phyloP scores from a whole-genome alignment of 805 yeast species.

The Suhomyces prunicola region DNA sequence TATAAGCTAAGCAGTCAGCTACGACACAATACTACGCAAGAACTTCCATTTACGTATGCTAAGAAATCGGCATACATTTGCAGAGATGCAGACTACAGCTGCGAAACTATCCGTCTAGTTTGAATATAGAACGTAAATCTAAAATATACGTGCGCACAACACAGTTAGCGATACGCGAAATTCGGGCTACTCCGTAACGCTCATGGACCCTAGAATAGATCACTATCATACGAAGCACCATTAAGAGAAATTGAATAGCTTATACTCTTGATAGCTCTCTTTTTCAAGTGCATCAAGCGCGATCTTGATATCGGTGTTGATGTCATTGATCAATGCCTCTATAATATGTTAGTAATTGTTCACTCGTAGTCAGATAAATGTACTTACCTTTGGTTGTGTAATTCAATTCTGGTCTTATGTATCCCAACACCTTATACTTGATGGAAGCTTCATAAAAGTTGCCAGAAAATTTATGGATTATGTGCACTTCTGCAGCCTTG shows the following conservation, averaged over 20 bases:
- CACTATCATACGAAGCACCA: background rate
- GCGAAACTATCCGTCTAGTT: background rate
- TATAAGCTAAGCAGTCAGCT: background rate
- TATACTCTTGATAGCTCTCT: constrained; percentile 11
- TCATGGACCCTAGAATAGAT: background rate
- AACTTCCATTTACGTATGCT: background rate
- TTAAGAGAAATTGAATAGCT: background rate
- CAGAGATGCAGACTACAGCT: background rate
- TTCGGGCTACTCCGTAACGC: background rate
- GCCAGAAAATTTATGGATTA: constrained; percentile 64
- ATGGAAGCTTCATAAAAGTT: constrained; percentile 83
- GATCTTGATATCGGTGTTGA: constrained; percentile 70
- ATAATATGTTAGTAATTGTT: constrained; percentile 18
- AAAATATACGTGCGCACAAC: background rate
- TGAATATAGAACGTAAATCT: background rate
- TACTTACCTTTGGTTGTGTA: constrained; percentile 60
- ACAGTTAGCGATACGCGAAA: background rate
- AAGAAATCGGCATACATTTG: background rate
- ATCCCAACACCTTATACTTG: constrained; percentile 73
- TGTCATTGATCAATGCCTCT: constrained; percentile 84
- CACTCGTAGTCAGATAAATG: background rate
- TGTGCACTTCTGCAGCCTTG: constrained; percentile 85
- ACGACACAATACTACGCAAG: background rate
- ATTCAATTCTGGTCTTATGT: constrained; percentile 84
- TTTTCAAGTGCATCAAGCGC: constrained; percentile 49